Evolutionary conservation across 345 rosid genomes (phyloP).

Genomic region (Eucalyptus marginata): DNA sequence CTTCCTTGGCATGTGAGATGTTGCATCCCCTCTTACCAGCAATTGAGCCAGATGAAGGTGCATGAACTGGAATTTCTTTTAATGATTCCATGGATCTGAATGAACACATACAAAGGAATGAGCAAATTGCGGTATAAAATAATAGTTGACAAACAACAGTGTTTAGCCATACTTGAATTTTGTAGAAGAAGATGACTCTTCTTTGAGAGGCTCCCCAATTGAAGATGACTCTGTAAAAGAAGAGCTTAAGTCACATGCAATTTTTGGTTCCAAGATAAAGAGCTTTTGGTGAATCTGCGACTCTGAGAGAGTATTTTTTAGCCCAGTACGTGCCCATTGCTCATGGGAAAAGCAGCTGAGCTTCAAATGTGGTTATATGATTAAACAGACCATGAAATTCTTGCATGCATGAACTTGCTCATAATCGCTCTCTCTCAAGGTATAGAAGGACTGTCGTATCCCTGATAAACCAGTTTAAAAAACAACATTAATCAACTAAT

Average conservation of each 20-base stretch:
- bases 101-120: constrained; percentile 3
- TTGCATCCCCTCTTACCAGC: constrained; percentile 50
- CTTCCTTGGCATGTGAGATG: constrained; percentile 34
- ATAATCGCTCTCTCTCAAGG: not conserved
- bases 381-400: not conserved
- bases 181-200: constrained; percentile 31
- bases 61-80: constrained; percentile 34
- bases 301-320: not conserved
- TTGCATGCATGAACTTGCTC: not conserved
- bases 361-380: not conserved
- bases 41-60: constrained; percentile 26
- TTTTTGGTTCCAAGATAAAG: not conserved
- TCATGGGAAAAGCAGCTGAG: not conserved
- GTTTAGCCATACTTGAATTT: constrained; percentile 43
- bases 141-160: not conserved
- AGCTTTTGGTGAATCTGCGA: not conserved
- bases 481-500: not conserved
- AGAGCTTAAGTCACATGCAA: not conserved
- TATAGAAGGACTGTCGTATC: not conserved
- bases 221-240: constrained; percentile 32
- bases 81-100: constrained; percentile 38
- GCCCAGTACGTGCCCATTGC: not conserved
- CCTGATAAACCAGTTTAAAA: not conserved
- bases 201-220: constrained; percentile 30
- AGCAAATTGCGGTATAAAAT: not conserved